Base-by-base conservation (phyloP, 1,284 basidiomycete genomes). In the Cutaneotrichosporon cutaneum region DNA sequence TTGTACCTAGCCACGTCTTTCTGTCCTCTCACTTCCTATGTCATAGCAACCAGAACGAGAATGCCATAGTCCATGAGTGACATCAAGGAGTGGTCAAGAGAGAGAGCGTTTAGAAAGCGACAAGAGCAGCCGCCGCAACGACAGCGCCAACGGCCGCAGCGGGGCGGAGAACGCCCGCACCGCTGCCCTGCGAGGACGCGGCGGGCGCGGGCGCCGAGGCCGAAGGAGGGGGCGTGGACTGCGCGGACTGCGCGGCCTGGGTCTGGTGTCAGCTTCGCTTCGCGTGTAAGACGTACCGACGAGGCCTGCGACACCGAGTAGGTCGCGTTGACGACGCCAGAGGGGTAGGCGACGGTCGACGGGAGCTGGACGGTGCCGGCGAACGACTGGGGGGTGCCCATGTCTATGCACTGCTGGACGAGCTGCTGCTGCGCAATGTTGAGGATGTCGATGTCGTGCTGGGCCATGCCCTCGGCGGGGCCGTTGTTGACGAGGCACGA, bases 361-460 rank as follows among this genome's bases (percentile, higher is more conserved):
- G 57, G 61, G n/a, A 42, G 4, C 24, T 44, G 32, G 50, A 59
- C 47, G 22, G 44, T 42, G 54, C 61, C 61, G 21, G 48, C 35
- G 50, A 47, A 63, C n/a, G 11, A 16, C 33, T 42, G 21, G 16
- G 61, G 61, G 54, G 21, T 45, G n/a, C 30, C 32, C 5, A 13
- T 32, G 13, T 59, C 54, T 42, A 63, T 35, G 39, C 61, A 63
- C 54, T 45, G 22, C 58, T 59, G 57, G 3, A 58, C 61, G 44
- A 63, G 61, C 48, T 59, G 32, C 61, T 63, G 61, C 54, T 63
- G 61, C 10, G 61, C 61, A 30, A 18, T 24, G 58, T 63, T 63
- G 58, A 63, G 61, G 21, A 63, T 47, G 61, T 63, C 61, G 21
- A 63, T 48, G 21, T 59, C 32, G 53, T 56, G 52, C 27, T 47